A percentile compares a stretch with the other conserved stretches of the same genome.
phyloP scores from a whole-genome alignment of 2,329 filamentous ascomycete genomes.

The Alternaria panax region DNA sequence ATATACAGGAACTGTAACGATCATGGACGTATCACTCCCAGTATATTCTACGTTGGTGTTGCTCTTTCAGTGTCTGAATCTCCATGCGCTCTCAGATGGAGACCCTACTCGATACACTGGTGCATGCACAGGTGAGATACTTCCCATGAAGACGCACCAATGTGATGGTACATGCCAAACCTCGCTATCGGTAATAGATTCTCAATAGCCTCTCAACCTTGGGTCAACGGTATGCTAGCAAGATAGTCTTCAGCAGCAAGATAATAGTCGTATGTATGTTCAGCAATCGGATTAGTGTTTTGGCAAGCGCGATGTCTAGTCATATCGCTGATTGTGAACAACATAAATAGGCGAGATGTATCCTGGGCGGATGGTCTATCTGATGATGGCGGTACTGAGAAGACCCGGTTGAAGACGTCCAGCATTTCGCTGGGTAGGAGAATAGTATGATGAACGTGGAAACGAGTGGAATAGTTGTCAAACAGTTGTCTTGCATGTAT shows the following conservation, averaged over 20 bases:
- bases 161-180: conserved; percentile 56
- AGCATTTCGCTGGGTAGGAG: not conserved
- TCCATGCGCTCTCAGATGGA: conserved; percentile 34
- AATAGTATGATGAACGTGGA: not conserved
- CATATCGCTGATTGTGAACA: not conserved
- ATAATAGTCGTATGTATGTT: conserved; percentile 54
- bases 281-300: conserved; percentile 31
- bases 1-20: conserved; percentile 54
- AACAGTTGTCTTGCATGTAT: not conserved
- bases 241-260: conserved; percentile 48
- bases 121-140: conserved; percentile 52
- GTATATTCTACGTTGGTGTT: conserved; percentile 53
- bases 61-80: conserved; percentile 39
- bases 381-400: not conserved
- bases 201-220: conserved; percentile 49
- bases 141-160: conserved; percentile 54
- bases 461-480: not conserved
- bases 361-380: not conserved
- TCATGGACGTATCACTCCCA: conserved; percentile 58
- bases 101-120: conserved; percentile 51
- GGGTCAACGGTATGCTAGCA: conserved; percentile 39
- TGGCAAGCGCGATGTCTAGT: conserved; percentile 38
- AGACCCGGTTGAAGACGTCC: not conserved
- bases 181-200: conserved; percentile 52
- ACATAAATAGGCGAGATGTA: not conserved